Conservation (phyloP, 1,139 yeast species). For the Petasospora fabianii region DNA sequence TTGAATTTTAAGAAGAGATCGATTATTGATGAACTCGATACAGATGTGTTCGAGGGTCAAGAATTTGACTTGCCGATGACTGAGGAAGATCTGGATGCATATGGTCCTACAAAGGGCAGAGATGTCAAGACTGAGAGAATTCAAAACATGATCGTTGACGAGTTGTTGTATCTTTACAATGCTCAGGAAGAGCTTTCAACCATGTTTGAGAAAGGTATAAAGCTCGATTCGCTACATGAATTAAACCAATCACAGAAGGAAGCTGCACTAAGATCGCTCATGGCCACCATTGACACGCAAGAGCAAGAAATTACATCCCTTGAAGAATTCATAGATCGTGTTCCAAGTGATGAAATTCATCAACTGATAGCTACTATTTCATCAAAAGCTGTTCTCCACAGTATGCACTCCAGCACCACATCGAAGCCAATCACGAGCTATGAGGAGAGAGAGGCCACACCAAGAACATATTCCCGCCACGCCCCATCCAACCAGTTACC, state of each 20-base stretch:
- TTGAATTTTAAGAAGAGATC: background rate
- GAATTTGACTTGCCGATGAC: constrained; percentile 9
- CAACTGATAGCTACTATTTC: constrained; percentile 4
- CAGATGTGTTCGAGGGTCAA: constrained; percentile 1
- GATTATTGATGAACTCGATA: constrained; percentile 2
- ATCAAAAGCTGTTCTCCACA: background rate
- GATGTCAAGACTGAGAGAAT: constrained; percentile 5
- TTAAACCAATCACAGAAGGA: constrained; percentile 3
- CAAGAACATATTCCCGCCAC: constrained; percentile 4
- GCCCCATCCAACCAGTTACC: background rate
- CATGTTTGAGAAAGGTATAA: constrained; percentile 6
- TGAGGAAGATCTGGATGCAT: constrained; percentile 10
- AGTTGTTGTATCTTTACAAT: constrained; percentile 4
- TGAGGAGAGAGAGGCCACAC: constrained; percentile 6
- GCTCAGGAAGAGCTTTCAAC: background rate
- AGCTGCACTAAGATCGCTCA: background rate
- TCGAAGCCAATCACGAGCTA: constrained; percentile 5
- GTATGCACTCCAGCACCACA: background rate
- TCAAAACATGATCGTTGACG: constrained; percentile 9
- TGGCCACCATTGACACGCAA: constrained; percentile 3
- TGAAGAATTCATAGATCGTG: constrained; percentile 7
- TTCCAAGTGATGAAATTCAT: constrained; percentile 6
- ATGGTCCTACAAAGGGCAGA: constrained; percentile 6
- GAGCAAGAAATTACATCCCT: constrained; percentile 5
- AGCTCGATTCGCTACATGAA: background rate